Conservation (phyloP, 2,329 filamentous ascomycete genomes). For the Fusarium mangiferae region DNA sequence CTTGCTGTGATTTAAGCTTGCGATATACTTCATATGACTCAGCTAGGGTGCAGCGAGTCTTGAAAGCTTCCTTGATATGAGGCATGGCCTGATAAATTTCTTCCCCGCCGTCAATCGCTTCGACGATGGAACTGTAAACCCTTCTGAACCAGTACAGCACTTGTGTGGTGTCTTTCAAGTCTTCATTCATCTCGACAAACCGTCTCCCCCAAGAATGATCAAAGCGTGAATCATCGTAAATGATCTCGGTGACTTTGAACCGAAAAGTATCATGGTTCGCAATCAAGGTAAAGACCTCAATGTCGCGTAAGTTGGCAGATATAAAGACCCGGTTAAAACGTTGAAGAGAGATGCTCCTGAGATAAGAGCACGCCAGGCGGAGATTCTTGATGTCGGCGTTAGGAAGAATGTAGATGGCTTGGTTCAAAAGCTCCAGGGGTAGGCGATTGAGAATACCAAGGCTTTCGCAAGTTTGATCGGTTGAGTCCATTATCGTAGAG, state of each 20-base stretch:
- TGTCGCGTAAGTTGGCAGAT: constrained; percentile 27
- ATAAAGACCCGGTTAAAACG: constrained; percentile 24
- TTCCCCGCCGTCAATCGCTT: too few species aligned
- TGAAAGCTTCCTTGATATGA: neutral
- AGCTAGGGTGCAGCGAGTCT: neutral
- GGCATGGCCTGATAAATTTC: too few species aligned
- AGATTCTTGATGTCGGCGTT: constrained; percentile 18
- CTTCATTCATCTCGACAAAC: fast-evolving
- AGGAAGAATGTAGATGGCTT: neutral
- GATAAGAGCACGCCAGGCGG: neutral
- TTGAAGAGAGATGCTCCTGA: neutral
- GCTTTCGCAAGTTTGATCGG: fast-evolving
- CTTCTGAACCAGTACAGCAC: neutral
- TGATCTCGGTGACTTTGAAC: constrained; percentile 13
- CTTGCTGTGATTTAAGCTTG: constrained; percentile 49
- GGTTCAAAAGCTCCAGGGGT: neutral
- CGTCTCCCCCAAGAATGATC: neutral
- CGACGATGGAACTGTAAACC: fast-evolving
- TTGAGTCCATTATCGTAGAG: fast-evolving
- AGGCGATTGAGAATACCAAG: neutral
- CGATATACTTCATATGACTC: constrained; percentile 46
- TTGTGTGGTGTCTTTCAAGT: neutral
- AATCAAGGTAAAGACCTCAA: constrained; percentile 29
- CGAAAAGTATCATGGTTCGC: constrained; percentile 23
- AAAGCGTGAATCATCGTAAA: constrained; percentile 36